phyloP scores from a whole-genome alignment of 2,329 filamentous ascomycete species.

The Penicillium sp. region DNA sequence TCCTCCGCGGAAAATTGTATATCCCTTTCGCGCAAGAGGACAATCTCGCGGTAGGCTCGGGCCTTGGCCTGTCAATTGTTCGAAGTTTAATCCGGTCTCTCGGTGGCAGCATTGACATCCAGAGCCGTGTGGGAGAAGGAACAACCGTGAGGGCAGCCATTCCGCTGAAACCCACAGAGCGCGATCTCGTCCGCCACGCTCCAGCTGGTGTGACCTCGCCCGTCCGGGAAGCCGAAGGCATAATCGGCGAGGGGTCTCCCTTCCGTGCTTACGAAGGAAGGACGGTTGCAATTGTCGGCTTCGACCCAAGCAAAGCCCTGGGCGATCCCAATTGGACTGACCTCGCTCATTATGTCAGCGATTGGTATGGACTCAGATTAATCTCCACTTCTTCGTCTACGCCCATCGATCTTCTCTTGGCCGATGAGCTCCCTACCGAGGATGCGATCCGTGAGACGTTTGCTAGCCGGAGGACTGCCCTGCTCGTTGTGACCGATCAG shows the following conservation, averaged over 20 bases:
- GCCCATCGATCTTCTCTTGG: background rate
- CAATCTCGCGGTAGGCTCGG: slow-evolving; percentile 51
- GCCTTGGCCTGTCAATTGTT: slow-evolving; percentile 58
- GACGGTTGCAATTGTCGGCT: background rate
- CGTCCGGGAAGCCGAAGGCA: too few relatives aligned
- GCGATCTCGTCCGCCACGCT: background rate
- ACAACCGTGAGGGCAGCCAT: background rate
- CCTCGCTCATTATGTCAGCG: background rate
- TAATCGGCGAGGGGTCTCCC: too few relatives aligned
- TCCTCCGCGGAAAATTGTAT: slow-evolving; percentile 31
- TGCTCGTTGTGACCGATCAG: background rate
- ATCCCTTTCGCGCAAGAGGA: slow-evolving; percentile 59
- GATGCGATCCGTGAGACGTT: slow-evolving; percentile 4
- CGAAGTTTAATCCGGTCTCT: slow-evolving; percentile 21
- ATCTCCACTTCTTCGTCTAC: background rate
- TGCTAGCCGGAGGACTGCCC: background rate
- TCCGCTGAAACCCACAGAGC: background rate
- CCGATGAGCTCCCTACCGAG: background rate
- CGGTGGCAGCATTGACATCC: slow-evolving; percentile 6
- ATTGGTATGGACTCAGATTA: background rate
- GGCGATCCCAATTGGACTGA: background rate
- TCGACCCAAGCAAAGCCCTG: background rate
- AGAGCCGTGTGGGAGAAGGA: slow-evolving; percentile 1
- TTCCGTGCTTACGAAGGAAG: background rate
- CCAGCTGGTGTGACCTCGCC: too few relatives aligned